Percentiles rank a stretch among this genome's conserved stretches.
Evolutionary conservation across 1,284 basidiomycete species (phyloP).

Genomic region (Rhodotorula glutinis): DNA sequence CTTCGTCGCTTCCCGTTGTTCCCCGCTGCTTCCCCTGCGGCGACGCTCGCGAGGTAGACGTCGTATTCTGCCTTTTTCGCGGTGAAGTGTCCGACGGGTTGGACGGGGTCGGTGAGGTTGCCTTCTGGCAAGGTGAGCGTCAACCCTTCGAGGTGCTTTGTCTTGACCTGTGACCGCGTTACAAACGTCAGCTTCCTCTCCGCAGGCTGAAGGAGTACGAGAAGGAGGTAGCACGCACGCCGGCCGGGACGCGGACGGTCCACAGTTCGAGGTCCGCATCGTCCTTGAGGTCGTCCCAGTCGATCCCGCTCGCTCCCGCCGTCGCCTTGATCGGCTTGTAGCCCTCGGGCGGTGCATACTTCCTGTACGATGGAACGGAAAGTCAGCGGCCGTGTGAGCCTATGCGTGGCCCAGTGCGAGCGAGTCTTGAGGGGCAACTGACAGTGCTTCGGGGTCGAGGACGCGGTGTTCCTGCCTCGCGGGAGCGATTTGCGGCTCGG

Average conservation of each 20-base stretch:
- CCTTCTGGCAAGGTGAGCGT: constrained; percentile 7
- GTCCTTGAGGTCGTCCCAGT: constrained; percentile 25
- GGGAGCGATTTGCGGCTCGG: constrained; percentile 2
- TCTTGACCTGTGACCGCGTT: constrained; percentile 24
- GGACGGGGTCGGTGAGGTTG: background rate
- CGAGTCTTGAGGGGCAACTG: background rate
- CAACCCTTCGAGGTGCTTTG: constrained; percentile 30
- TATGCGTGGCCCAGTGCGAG: background rate
- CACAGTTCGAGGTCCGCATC: constrained; percentile 32
- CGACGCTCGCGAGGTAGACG: constrained; percentile 14
- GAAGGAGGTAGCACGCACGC: constrained; percentile 9
- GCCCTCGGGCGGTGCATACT: constrained; percentile 30
- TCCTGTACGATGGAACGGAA: background rate
- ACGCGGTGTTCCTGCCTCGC: background rate
- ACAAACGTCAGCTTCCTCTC: no score
- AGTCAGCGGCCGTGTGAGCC: background rate
- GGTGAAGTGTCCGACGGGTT: constrained; percentile 24
- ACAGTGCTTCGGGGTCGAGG: constrained; percentile 17
- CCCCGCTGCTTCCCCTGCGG: background rate
- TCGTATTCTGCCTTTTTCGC: constrained; percentile 30
- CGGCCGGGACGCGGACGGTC: constrained; percentile 31
- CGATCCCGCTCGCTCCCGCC: constrained; percentile 10
- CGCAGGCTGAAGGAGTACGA: no score
- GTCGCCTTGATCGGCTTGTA: constrained; percentile 12
- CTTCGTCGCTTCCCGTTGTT: constrained; percentile 13